phyloP scores from a whole-genome alignment of 495 filamentous ascomycete species.

The Aspergillus heteromorphus region DNA sequence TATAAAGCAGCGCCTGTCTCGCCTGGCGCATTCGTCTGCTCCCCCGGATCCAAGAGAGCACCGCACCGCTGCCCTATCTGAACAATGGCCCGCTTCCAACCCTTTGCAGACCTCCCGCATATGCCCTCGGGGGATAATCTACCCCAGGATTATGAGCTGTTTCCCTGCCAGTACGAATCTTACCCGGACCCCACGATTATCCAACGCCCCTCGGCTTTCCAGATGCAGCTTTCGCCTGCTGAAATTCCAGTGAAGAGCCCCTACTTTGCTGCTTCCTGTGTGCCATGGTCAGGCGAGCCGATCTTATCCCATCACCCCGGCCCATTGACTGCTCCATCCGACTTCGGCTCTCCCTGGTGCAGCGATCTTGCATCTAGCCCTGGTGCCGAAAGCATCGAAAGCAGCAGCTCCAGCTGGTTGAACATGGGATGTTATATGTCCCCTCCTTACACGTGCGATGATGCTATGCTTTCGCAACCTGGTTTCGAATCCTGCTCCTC shows the following conservation, averaged over 20 bases:
- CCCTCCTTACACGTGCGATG: conserved; percentile 17
- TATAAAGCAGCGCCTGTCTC: not conserved
- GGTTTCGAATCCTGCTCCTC: conserved; percentile 16
- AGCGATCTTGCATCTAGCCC: conserved; percentile 18
- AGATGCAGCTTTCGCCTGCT: not conserved
- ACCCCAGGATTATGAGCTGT: conserved; percentile 7
- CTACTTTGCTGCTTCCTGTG: not conserved
- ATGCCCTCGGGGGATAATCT: not conserved
- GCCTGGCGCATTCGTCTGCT: not conserved
- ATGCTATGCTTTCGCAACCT: conserved; percentile 10
- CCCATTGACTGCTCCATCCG: not conserved
- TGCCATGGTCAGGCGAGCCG: not conserved
- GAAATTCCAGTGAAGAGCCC: not conserved
- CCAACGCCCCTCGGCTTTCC: not conserved
- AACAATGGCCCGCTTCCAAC: conserved; percentile 22
- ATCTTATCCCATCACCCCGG: conserved; percentile 3
- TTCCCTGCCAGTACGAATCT: not conserved
- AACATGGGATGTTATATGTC: conserved; percentile 21
- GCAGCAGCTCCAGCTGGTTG: conserved; percentile 9
- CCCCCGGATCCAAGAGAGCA: not conserved
- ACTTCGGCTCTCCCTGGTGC: conserved; percentile 16
- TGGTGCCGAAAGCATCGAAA: conserved; percentile 20
- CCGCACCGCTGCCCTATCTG: not conserved
- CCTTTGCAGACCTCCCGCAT: conserved; percentile 15
- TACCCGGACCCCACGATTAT: conserved; percentile 8